These are phyloP conservation scores for Amanita brunnescens DNA, from an alignment of 768 basidiomycete genomes.

Conservation along the genomic window DNA sequence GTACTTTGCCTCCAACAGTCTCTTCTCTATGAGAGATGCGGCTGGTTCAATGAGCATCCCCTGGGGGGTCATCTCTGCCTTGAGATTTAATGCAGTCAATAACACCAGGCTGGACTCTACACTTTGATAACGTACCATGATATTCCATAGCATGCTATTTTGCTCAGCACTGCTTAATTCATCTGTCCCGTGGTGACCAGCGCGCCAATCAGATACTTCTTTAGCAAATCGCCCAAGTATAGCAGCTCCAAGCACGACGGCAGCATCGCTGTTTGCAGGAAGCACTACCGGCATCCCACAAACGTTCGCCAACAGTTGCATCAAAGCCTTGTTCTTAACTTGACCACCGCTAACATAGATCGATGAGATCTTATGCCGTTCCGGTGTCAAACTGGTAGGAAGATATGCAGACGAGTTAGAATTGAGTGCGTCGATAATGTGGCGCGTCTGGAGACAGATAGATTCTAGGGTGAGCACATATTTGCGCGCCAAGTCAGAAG, in stretches of 20 bases:
- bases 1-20: slow-evolving; percentile 84
- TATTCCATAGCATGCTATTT: slow-evolving; percentile 72
- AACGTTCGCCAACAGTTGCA: slow-evolving; percentile 83
- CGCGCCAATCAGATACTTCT: slow-evolving; percentile 17
- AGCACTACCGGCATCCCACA: slow-evolving; percentile 79
- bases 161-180: slow-evolving; percentile 34
- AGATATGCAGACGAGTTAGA: slow-evolving; percentile 13
- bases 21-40: slow-evolving; percentile 55
- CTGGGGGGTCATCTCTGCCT: slow-evolving; percentile 90
- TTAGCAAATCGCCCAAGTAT: slow-evolving; percentile 91
- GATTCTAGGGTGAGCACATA: slow-evolving; percentile 89
- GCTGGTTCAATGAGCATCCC: slow-evolving; percentile 64
- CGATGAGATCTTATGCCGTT: slow-evolving; percentile 49
- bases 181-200: slow-evolving; percentile 9
- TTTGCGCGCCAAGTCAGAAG: slow-evolving; percentile 79
- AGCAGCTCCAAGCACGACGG: slow-evolving; percentile 88
- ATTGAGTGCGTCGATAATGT: slow-evolving; percentile 91
- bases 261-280: slow-evolving; percentile 64
- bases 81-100: neutral
- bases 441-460: slow-evolving; percentile 89
- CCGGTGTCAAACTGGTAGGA: neutral
- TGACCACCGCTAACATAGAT: slow-evolving; percentile 94
- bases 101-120: neutral
- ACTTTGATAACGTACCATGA: slow-evolving; percentile 59
- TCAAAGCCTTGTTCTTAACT: slow-evolving; percentile 80